Evolutionary conservation across 164 flowering plant species (phyloP).

Genomic region (Houttuynia cordata): DNA sequence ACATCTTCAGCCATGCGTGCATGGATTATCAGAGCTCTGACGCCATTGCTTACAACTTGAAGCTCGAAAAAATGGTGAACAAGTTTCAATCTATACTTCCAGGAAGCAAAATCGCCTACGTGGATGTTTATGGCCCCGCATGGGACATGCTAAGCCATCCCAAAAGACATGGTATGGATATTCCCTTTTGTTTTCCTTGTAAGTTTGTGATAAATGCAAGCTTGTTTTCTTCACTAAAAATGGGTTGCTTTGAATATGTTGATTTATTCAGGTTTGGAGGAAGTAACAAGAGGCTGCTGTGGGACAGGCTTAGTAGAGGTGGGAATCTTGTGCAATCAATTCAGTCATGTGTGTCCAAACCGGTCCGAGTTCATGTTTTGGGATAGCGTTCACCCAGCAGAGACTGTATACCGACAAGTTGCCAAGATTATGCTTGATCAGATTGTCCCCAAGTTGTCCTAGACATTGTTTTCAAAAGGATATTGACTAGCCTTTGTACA

Average conservation of each 20-base stretch:
- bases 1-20: not conserved
- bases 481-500: too few relatives aligned
- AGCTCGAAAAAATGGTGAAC: slow-evolving; percentile 1
- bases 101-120: slow-evolving; percentile 16
- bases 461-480: too few relatives aligned
- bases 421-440: not conserved
- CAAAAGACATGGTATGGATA: slow-evolving; percentile 14
- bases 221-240: too few relatives aligned
- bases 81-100: slow-evolving; percentile 4
- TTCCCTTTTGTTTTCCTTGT: not conserved
- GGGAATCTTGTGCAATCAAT: slow-evolving; percentile 28
- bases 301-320: slow-evolving; percentile 46
- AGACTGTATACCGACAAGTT: slow-evolving; percentile 14
- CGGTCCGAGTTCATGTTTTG: slow-evolving; percentile 35
- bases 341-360: slow-evolving; percentile 28
- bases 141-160: slow-evolving; percentile 28
- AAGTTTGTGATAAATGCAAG: not conserved
- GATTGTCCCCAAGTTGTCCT: not conserved
- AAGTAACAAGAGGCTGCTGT: slow-evolving; percentile 40
- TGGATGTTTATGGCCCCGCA: slow-evolving; percentile 14
- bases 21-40: slow-evolving; percentile 5
- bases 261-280: slow-evolving; percentile 36
- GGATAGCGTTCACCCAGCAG: slow-evolving; percentile 36
- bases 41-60: not conserved
- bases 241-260: not conserved